Conservation (phyloP, 2,329 filamentous ascomycete genomes). For the Phaeosphaeria sp. region DNA sequence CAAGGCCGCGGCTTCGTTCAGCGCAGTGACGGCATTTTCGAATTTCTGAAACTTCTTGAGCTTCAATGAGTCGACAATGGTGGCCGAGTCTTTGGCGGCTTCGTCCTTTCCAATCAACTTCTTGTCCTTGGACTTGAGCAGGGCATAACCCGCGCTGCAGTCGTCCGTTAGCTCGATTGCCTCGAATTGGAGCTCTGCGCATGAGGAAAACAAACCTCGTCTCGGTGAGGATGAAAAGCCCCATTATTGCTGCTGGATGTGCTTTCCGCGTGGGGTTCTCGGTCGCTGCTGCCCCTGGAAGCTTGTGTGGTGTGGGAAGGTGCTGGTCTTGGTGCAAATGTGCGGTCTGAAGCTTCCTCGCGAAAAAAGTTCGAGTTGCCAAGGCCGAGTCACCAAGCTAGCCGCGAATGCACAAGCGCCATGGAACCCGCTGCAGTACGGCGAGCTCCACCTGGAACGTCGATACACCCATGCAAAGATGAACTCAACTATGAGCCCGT, state of each 20-base stretch:
- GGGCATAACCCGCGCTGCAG: slow-evolving; percentile 91
- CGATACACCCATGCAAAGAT: not conserved
- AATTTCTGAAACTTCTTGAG: slow-evolving; percentile 98
- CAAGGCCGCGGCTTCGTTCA: slow-evolving; percentile 79
- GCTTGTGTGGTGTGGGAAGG: slow-evolving; percentile 19
- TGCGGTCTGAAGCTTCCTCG: slow-evolving; percentile 19
- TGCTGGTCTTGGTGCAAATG: slow-evolving; percentile 16
- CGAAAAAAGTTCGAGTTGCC: slow-evolving; percentile 21
- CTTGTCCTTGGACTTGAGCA: slow-evolving; percentile 99
- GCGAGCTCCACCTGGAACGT: not conserved
- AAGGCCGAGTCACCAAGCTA: slow-evolving; percentile 4
- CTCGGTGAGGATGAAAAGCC: slow-evolving; percentile 49
- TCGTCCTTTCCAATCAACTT: slow-evolving; percentile 90
- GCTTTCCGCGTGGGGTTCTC: slow-evolving; percentile 3
- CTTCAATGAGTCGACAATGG: slow-evolving; percentile 88
- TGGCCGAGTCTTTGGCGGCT: slow-evolving; percentile 78
- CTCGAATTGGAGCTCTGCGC: slow-evolving; percentile 9
- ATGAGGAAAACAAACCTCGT: slow-evolving; percentile 32
- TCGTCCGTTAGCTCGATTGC: slow-evolving; percentile 22
- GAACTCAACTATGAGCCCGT: not conserved
- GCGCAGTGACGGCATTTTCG: slow-evolving; percentile 86
- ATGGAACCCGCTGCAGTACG: not conserved
- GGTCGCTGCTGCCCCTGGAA: slow-evolving; percentile 15
- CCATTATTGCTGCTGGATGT: slow-evolving; percentile 45
- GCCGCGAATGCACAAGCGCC: slow-evolving; percentile 7